Evolutionary conservation across 2,329 filamentous ascomycete species (phyloP).

Genomic region (Microdochium nivale): DNA sequence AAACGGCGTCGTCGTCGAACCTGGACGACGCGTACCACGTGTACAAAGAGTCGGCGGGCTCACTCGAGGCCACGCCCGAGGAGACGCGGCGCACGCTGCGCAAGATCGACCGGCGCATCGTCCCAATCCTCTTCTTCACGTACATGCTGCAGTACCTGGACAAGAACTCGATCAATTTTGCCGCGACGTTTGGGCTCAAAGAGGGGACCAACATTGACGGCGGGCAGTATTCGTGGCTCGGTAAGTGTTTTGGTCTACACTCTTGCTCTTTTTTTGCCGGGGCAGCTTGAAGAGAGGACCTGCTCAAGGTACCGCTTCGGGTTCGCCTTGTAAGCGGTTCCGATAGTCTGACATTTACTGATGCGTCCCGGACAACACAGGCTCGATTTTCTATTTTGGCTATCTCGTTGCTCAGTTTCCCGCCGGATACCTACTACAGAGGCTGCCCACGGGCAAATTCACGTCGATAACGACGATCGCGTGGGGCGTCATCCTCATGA

Average conservation of each 20-base stretch:
- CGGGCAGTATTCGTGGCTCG: constrained; percentile 43
- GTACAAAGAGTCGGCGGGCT: constrained; percentile 14
- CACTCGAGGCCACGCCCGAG: constrained; percentile 11
- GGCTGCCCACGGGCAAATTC: constrained; percentile 38
- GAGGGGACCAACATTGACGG: constrained; percentile 35
- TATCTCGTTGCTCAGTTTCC: constrained; percentile 23
- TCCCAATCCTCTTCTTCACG: constrained; percentile 20
- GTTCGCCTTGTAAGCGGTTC: too few species aligned
- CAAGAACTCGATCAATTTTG: constrained; percentile 40
- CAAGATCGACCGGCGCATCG: constrained; percentile 20
- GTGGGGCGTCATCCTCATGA: constrained; percentile 40
- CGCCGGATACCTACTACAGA: constrained; percentile 32
- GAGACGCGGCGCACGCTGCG: constrained; percentile 19
- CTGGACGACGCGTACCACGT: constrained; percentile 23
- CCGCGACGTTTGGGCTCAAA: constrained; percentile 37
- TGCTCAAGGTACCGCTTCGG: too few species aligned
- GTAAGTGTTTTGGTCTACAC: constrained; percentile 15
- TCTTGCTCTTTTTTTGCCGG: neutral
- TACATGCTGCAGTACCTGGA: constrained; percentile 25
- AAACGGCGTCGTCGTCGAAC: constrained; percentile 9
- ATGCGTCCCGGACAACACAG: too few species aligned
- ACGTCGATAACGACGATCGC: constrained; percentile 31
- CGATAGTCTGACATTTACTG: too few species aligned
- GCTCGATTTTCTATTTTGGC: constrained; percentile 43
- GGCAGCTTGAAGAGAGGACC: too few species aligned